A percentile compares a stretch with the other conserved stretches of the same genome.
These are phyloP conservation scores for Fistulinella cinereoalba DNA, from an alignment of 1,284 basidiomycete species.

Conservation along the genomic window DNA sequence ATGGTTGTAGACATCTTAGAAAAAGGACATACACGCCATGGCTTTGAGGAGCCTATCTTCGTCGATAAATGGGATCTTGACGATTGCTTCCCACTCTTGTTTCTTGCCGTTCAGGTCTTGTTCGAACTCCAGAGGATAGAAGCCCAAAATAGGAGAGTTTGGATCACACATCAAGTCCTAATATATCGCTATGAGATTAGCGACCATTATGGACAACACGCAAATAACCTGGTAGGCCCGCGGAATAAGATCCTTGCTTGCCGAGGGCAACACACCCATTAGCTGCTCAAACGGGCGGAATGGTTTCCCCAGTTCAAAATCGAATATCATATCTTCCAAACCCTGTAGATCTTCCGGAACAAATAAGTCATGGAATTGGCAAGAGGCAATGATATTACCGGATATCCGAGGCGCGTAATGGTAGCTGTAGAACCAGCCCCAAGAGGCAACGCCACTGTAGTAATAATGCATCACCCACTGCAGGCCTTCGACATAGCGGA, in stretches of 20 bases:
- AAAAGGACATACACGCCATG: conserved; percentile 60
- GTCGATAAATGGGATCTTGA: conserved; percentile 99
- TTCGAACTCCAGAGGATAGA: conserved; percentile 91
- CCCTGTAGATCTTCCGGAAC: conserved; percentile 65
- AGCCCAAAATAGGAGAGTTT: conserved; percentile 89
- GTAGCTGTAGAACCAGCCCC: conserved; percentile 99
- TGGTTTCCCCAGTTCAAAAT: conserved; percentile 84
- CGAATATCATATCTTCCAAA: conserved; percentile 78
- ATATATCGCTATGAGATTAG: conserved; percentile 2
- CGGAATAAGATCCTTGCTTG: conserved; percentile 88
- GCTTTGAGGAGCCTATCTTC: conserved; percentile 76
- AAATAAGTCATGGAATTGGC: conserved; percentile 4
- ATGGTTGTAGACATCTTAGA: too few relatives aligned
- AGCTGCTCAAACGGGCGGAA: conserved; percentile 96
- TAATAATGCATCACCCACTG: conserved; percentile 99
- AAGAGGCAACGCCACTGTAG: conserved; percentile 94
- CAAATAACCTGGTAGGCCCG: conserved; percentile 69
- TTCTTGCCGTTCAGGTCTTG: conserved; percentile 98
- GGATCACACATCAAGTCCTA: conserved; percentile 89
- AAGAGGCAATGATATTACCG: conserved; percentile 44
- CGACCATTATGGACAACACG: not conserved
- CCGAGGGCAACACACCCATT: conserved; percentile 95
- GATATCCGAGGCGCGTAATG: conserved; percentile 96
- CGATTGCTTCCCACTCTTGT: conserved; percentile 97
- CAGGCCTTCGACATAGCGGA: conserved; percentile 88